A percentile compares a stretch with the other conserved stretches of the same genome.
phyloP scores from a whole-genome alignment of 768 basidiomycete species.

The Lentinus tigrinus region DNA sequence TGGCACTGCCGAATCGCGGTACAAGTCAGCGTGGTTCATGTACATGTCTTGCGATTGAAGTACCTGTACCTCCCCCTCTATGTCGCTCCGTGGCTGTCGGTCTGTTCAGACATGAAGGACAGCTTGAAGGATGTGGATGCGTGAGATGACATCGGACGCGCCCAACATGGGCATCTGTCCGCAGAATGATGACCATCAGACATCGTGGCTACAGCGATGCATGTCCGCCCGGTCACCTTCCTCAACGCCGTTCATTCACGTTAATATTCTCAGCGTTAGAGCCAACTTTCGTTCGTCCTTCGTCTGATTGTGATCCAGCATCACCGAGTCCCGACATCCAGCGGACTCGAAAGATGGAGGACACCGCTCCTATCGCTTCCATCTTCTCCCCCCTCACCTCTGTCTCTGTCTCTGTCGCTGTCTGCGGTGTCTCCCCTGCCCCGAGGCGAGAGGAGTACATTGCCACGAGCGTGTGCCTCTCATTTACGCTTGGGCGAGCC shows the following conservation, averaged over 20 bases:
- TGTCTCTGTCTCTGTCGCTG: too few relatives aligned
- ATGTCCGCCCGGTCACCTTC: background rate
- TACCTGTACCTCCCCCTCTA: too few relatives aligned
- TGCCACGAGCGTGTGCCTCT: background rate
- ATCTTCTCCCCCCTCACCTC: too few relatives aligned
- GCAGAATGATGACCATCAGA: conserved; percentile 14
- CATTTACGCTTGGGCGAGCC: conserved; percentile 6
- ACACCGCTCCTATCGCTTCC: too few relatives aligned
- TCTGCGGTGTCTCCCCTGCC: too few relatives aligned
- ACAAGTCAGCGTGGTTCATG: too few relatives aligned
- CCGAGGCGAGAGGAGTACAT: background rate
- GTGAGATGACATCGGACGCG: too few relatives aligned
- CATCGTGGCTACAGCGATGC: conserved; percentile 10
- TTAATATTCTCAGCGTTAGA: conserved; percentile 2
- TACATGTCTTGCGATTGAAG: too few relatives aligned
- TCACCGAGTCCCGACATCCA: background rate
- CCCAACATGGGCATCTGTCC: conserved; percentile 1
- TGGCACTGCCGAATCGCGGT: too few relatives aligned
- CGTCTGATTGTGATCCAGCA: conserved; percentile 10
- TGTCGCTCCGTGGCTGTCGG: too few relatives aligned
- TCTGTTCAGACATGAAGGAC: background rate
- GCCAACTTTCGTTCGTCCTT: background rate
- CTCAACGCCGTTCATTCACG: background rate
- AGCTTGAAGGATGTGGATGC: background rate
- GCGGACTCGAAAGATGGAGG: too few relatives aligned